Conservation (phyloP, 1,139 yeast species). For the Sugiyamaella paludigena region DNA sequence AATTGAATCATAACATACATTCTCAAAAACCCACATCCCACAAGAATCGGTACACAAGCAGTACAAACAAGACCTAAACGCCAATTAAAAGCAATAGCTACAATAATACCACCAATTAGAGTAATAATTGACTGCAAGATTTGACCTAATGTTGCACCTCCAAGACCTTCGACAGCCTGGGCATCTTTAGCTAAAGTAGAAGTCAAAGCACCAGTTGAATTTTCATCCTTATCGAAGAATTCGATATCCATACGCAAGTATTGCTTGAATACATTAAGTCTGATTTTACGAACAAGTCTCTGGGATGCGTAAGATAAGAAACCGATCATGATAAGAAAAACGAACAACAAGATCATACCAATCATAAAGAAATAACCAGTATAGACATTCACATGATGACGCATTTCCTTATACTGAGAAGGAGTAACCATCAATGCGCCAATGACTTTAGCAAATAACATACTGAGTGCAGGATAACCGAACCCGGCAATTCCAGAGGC, state of each 20-base stretch:
- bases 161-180: slow-evolving; percentile 75
- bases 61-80: slow-evolving; percentile 63
- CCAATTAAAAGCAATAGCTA: slow-evolving; percentile 68
- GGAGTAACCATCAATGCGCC: slow-evolving; percentile 39
- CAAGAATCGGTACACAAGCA: slow-evolving; percentile 57
- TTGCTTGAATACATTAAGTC: slow-evolving; percentile 36
- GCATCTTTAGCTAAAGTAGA: slow-evolving; percentile 82
- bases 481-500: slow-evolving; percentile 39
- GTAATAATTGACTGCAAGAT: slow-evolving; percentile 72
- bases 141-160: slow-evolving; percentile 81
- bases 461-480: slow-evolving; percentile 42
- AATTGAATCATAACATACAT: slow-evolving; percentile 75
- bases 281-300: slow-evolving; percentile 35
- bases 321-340: slow-evolving; percentile 34
- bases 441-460: slow-evolving; percentile 41
- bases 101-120: slow-evolving; percentile 67
- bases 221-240: slow-evolving; percentile 68
- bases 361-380: slow-evolving; percentile 43
- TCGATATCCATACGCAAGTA: slow-evolving; percentile 72
- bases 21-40: slow-evolving; percentile 73
- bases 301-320: slow-evolving; percentile 32
- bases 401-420: slow-evolving; percentile 35
- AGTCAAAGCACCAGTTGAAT: slow-evolving; percentile 70
- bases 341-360: slow-evolving; percentile 38
- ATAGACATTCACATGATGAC: slow-evolving; percentile 37